A percentile compares a stretch with the other conserved stretches of the same genome.
These are phyloP conservation scores for Camellia japonica DNA, from an alignment of 148 eudicot species.

Conservation along the genomic window DNA sequence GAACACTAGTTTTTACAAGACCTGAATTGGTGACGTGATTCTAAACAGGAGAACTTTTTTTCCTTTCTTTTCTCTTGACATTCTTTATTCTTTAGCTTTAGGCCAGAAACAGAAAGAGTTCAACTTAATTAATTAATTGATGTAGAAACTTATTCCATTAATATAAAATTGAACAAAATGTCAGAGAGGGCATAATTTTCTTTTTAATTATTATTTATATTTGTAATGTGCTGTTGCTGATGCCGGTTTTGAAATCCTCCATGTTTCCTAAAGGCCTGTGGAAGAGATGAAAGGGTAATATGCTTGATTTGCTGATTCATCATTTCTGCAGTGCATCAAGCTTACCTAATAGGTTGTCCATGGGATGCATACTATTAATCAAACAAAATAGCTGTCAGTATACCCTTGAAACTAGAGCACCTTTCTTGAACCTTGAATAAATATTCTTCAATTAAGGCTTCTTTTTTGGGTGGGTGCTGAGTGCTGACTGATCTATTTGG, in stretches of 20 bases:
- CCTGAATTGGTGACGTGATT: background rate
- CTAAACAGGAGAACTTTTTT: constrained; percentile 6
- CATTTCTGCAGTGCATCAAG: background rate
- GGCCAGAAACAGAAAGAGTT: background rate
- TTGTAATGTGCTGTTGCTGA: background rate
- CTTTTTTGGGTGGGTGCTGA: background rate
- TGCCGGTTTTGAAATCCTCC: background rate
- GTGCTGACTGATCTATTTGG: background rate
- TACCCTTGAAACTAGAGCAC: background rate
- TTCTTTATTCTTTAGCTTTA: background rate
- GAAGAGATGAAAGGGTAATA: background rate
- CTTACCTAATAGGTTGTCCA: background rate
- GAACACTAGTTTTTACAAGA: background rate
- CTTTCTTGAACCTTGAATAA: background rate
- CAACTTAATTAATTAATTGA: background rate
- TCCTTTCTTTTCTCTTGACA: background rate
- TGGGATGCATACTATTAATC: background rate
- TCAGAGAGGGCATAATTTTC: background rate
- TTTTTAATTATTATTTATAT: background rate
- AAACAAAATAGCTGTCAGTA: background rate
- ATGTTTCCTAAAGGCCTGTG: background rate
- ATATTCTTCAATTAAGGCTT: background rate
- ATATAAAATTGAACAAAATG: background rate
- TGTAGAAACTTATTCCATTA: background rate
- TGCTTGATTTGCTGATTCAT: background rate